Base-by-base conservation (phyloP, 805 yeast genomes). In the Zygosaccharomyces bailii region DNA sequence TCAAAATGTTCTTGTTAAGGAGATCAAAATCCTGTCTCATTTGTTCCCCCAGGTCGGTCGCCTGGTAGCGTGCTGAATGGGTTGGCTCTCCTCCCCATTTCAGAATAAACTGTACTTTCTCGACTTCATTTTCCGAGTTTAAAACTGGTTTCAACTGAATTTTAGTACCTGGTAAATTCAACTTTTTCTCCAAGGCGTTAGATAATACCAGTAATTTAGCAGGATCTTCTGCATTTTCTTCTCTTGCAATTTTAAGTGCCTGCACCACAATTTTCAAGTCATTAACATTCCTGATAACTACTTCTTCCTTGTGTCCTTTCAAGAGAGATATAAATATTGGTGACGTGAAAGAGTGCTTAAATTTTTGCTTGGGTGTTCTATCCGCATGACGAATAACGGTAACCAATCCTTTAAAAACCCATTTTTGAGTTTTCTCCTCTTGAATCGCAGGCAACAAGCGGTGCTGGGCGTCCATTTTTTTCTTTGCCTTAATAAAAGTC, bases 21-120 rank as follows among this genome's bases (percentile, higher is more conserved):
- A 93, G 73, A 60, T 86, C 83, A 55, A 89, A 77, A 64, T 93
- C 96, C 62, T 91, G 96, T 59, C 99, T 81, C 70, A 86, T 76
- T 66, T 90, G 96, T 61, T 91, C 98, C 42, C 99, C 99, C 14
- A 93, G 78, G 65, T 93, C 99, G 21, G 83, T 77, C 1, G 96
- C 95, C 68, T 93, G 99, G 63, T 88, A 86, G 51, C 83, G 78
- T 2, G 98, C 97, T 8, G 97, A 89, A 65, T 93, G 99, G 1
- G 99, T 93, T 4, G 99, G 97, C 66, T 93, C 99, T 51, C 99
- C 99, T 56, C 99, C 99, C 99, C 99, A 93, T 64, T 93, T 93
- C 56, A 93, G 72, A 50, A 93, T 95, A 51, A 93, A 82, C 66
- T 93, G 99, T 18, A 91, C 97, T 62, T 93, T 93, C 53, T 91